Evolutionary conservation across 495 filamentous ascomycete species (phyloP).

Genomic region (Oidiodendron maius): DNA sequence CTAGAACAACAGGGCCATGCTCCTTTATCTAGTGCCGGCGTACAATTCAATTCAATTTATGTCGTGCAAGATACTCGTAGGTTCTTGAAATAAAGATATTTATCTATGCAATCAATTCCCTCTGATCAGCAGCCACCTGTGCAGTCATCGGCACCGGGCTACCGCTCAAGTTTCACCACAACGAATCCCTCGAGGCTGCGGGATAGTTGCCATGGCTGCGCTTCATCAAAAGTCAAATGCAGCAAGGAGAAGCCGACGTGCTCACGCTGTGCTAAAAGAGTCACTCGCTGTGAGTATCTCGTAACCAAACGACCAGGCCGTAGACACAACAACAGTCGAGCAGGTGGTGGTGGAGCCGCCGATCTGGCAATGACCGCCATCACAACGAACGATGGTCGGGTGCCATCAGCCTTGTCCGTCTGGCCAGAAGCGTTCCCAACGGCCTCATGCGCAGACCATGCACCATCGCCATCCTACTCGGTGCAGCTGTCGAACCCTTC

Average conservation of each 20-base stretch:
- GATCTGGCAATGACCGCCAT: background rate
- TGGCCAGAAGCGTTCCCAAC: too few species aligned
- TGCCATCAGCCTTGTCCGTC: too few species aligned
- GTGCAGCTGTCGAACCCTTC: background rate
- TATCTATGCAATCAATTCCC: too few species aligned
- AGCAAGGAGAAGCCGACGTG: constrained; percentile 32
- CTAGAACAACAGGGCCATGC: background rate
- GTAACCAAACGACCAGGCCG: constrained; percentile 9
- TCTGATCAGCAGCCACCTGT: background rate
- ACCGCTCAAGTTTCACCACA: background rate
- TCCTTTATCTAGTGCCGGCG: background rate
- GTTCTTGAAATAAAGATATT: too few species aligned
- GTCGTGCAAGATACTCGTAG: background rate
- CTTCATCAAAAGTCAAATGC: constrained; percentile 32
- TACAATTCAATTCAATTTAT: background rate
- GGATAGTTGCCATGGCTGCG: constrained; percentile 32
- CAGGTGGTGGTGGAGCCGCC: background rate
- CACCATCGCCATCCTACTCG: background rate
- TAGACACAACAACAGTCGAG: constrained; percentile 5
- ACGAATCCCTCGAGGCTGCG: constrained; percentile 25
- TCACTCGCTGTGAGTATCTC: constrained; percentile 23
- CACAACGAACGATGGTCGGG: background rate
- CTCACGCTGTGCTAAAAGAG: constrained; percentile 29
- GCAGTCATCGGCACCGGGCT: constrained; percentile 1
- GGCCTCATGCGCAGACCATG: too few species aligned